Percentiles rank a stretch among this genome's conserved stretches.
Evolutionary conservation across 495 filamentous ascomycete genomes (phyloP).

Genomic region (Hypoxylon cercidicola): DNA sequence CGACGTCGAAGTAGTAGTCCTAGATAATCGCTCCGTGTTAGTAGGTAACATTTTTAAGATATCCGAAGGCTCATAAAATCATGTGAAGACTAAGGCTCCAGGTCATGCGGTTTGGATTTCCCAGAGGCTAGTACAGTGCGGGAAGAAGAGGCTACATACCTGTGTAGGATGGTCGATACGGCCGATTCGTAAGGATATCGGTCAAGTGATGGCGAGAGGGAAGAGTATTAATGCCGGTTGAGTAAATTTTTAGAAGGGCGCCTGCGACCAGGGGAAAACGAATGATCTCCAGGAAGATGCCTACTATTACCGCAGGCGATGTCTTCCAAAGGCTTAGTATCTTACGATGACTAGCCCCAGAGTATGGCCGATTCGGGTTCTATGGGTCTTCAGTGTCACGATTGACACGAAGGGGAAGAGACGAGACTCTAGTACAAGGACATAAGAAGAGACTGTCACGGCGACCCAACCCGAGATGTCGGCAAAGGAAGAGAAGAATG

Average conservation of each 20-base stretch:
- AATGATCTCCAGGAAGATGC: slow-evolving; percentile 53
- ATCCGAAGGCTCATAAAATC: neutral
- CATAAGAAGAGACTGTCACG: slow-evolving; percentile 45
- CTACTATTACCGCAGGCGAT: slow-evolving; percentile 63
- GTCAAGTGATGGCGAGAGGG: slow-evolving; percentile 23
- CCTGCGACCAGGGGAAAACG: slow-evolving; percentile 62
- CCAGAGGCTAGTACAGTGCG: neutral
- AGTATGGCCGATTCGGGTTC: slow-evolving; percentile 31
- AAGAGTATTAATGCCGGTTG: slow-evolving; percentile 49
- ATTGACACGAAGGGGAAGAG: slow-evolving; percentile 41
- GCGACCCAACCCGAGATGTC: slow-evolving; percentile 42
- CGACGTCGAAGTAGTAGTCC: slow-evolving; percentile 6
- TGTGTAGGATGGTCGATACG: slow-evolving; percentile 19
- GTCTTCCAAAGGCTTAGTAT: slow-evolving; percentile 44
- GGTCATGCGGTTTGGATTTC: neutral
- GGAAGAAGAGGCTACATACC: slow-evolving; percentile 19
- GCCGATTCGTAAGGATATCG: slow-evolving; percentile 16
- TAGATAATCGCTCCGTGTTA: slow-evolving; percentile 13
- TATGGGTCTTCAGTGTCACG: slow-evolving; percentile 40
- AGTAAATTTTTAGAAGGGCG: slow-evolving; percentile 62
- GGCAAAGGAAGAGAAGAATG: slow-evolving; percentile 32
- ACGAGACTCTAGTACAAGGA: slow-evolving; percentile 39
- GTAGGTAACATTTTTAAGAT: slow-evolving; percentile 3
- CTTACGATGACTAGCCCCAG: slow-evolving; percentile 48
- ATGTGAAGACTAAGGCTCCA: neutral